A percentile compares a stretch with the other conserved stretches of the same genome.
Conservation (phyloP, 2,329 filamentous ascomycete genomes). For the Alternaria incomplexa region DNA sequence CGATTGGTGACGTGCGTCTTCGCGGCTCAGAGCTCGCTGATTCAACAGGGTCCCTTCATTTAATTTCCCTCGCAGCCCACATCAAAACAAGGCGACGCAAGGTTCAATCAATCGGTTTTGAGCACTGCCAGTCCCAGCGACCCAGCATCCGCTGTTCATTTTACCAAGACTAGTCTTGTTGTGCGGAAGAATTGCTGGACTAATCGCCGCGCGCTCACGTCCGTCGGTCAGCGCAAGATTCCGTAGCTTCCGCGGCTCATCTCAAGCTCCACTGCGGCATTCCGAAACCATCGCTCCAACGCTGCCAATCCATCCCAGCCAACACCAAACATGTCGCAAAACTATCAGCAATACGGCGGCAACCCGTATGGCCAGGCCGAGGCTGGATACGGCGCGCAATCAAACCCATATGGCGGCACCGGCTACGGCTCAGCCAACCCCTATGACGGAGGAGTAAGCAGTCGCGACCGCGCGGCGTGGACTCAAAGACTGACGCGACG, state of each 20-base stretch:
- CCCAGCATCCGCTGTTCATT: not conserved
- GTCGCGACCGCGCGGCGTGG: constrained; percentile 8
- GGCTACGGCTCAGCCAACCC: constrained; percentile 41
- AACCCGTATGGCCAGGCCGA: constrained; percentile 15
- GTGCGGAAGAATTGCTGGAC: not conserved
- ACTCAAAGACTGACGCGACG: constrained; percentile 13
- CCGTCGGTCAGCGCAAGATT: constrained; percentile 22
- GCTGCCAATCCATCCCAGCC: constrained; percentile 11
- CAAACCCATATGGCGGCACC: constrained; percentile 49
- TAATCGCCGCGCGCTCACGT: not conserved
- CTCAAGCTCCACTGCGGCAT: constrained; percentile 29
- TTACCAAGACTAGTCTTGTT: constrained; percentile 8
- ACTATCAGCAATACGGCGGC: constrained; percentile 59
- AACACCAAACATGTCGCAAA: constrained; percentile 38
- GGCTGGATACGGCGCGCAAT: constrained; percentile 12
- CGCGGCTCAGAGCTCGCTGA: constrained; percentile 16
- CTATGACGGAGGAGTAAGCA: constrained; percentile 38
- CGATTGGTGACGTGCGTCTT: constrained; percentile 15
- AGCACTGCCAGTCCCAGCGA: not conserved
- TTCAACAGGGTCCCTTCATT: constrained; percentile 13
- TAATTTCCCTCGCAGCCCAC: constrained; percentile 19
- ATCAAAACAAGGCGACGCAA: constrained; percentile 20
- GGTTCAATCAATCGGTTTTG: constrained; percentile 8
- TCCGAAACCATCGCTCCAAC: constrained; percentile 21
- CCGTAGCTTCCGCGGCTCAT: constrained; percentile 36